Conservation (phyloP, 306 rosid genomes). For the Vigna angularis region DNA sequence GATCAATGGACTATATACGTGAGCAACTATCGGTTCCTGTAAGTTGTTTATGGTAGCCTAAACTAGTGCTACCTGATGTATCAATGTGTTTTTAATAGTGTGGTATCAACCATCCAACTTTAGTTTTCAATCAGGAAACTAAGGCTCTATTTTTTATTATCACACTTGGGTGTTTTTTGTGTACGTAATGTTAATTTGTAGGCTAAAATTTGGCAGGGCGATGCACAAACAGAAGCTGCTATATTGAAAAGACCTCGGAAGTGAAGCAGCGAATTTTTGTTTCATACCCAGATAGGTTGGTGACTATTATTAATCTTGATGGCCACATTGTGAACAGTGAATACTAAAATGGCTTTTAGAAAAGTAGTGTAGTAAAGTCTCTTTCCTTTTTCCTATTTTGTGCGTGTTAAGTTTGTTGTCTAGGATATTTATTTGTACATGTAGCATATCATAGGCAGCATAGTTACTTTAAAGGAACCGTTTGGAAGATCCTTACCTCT, state of each 20-base stretch:
- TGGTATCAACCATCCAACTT: slow-evolving; percentile 1
- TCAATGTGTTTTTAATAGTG: not conserved
- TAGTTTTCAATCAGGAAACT: not conserved
- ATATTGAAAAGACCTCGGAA: slow-evolving; percentile 66
- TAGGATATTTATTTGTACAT: slow-evolving; percentile 49
- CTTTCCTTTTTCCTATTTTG: slow-evolving; percentile 11
- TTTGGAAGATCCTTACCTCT: slow-evolving; percentile 29
- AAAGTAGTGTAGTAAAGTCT: slow-evolving; percentile 28
- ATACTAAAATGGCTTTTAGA: slow-evolving; percentile 35
- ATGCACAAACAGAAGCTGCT: slow-evolving; percentile 62
- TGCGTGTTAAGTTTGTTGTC: slow-evolving; percentile 42
- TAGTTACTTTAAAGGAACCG: slow-evolving; percentile 39
- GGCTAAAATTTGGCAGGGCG: slow-evolving; percentile 61
- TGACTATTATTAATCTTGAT: slow-evolving; percentile 14
- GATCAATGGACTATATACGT: slow-evolving; percentile 95
- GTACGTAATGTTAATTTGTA: slow-evolving; percentile 31
- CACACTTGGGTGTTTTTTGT: not conserved
- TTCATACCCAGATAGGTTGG: slow-evolving; percentile 37
- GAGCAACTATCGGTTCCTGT: slow-evolving; percentile 88
- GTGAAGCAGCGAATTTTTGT: slow-evolving; percentile 47
- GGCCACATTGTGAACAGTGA: slow-evolving; percentile 35
- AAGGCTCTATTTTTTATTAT: not conserved
- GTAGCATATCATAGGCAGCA: slow-evolving; percentile 51
- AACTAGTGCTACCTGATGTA: slow-evolving; percentile 14
- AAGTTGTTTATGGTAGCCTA: slow-evolving; percentile 52